These are phyloP conservation scores for Diplocarpon rosae DNA, from an alignment of 2,329 filamentous ascomycete species.

Conservation along the genomic window DNA sequence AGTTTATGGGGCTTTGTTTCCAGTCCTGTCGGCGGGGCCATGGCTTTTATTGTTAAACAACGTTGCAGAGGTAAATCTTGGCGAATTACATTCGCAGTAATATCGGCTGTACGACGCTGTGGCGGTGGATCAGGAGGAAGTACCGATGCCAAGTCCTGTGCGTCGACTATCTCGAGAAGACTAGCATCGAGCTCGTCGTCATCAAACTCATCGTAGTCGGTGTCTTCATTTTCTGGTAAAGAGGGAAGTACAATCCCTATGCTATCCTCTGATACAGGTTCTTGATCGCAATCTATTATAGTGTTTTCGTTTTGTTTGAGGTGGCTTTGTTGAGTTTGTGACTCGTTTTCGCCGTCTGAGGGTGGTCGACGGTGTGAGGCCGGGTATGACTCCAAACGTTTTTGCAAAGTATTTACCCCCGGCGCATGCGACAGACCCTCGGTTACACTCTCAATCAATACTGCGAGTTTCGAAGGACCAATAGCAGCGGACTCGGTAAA, in stretches of 20 bases:
- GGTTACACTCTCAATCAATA: conserved; percentile 56
- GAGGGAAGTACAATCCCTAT: not conserved
- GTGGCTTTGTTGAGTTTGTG: conserved; percentile 4
- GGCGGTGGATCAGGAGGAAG: conserved; percentile 2
- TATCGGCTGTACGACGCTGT: not conserved
- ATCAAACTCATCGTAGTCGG: conserved; percentile 35
- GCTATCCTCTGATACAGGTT: not conserved
- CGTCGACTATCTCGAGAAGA: conserved; percentile 43
- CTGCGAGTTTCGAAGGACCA: conserved; percentile 43
- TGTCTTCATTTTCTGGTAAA: conserved; percentile 7
- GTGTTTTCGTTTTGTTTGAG: not conserved
- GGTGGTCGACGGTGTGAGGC: not conserved
- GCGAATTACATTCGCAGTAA: not conserved
- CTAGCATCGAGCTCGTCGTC: conserved; percentile 35
- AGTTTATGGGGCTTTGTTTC: not conserved
- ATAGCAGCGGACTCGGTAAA: conserved; percentile 31
- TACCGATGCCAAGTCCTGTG: conserved; percentile 25
- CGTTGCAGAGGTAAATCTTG: not conserved
- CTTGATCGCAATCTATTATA: not conserved
- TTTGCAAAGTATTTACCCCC: not conserved
- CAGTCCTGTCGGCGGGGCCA: not conserved
- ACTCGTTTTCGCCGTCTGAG: conserved; percentile 1
- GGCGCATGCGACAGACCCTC: conserved; percentile 31
- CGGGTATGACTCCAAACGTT: not conserved
- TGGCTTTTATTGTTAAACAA: not conserved